Percentiles rank a stretch among this genome's conserved stretches.
Evolutionary conservation across 2,329 filamentous ascomycete species (phyloP).

Genomic region (Coniochaeta sp.): DNA sequence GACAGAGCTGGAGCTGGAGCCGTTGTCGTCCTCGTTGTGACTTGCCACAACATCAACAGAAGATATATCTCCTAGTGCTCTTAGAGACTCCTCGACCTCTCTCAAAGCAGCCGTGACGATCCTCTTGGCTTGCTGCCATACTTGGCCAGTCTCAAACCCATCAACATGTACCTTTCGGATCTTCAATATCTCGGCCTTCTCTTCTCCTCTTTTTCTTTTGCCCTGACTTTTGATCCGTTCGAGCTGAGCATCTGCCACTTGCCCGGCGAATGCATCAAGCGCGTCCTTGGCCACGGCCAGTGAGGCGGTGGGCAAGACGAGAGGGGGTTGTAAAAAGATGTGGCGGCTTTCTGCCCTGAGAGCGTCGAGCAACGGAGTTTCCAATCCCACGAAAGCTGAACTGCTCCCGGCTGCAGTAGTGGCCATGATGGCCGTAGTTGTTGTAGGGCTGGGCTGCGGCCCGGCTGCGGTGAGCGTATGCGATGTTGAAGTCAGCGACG

Average conservation of each 20-base stretch:
- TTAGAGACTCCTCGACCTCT: slow-evolving; percentile 38
- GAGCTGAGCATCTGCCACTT: slow-evolving; percentile 66
- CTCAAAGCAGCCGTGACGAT: slow-evolving; percentile 58
- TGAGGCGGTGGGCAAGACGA: slow-evolving; percentile 59
- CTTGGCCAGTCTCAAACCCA: slow-evolving; percentile 79
- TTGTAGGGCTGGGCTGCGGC: background rate
- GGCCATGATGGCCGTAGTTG: slow-evolving; percentile 27
- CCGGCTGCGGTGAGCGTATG: slow-evolving; percentile 50
- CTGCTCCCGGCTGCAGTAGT: slow-evolving; percentile 17
- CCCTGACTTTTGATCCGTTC: slow-evolving; percentile 54
- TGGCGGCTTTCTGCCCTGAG: slow-evolving; percentile 57
- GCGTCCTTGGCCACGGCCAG: slow-evolving; percentile 72
- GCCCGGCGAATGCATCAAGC: slow-evolving; percentile 69
- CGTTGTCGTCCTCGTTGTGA: background rate
- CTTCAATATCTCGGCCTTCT: slow-evolving; percentile 52
- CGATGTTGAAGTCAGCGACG: slow-evolving; percentile 56
- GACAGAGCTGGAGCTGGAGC: slow-evolving; percentile 8
- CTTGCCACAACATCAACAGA: slow-evolving; percentile 32
- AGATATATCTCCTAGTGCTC: slow-evolving; percentile 42
- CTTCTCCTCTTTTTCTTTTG: slow-evolving; percentile 66
- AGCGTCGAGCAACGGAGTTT: slow-evolving; percentile 46
- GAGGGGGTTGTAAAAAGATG: slow-evolving; percentile 67
- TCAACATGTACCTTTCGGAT: slow-evolving; percentile 78
- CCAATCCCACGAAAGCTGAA: slow-evolving; percentile 20
- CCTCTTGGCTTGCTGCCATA: slow-evolving; percentile 88